Conservation (phyloP, 2,329 filamentous ascomycete genomes). For the Thielaviopsis euricoi region DNA sequence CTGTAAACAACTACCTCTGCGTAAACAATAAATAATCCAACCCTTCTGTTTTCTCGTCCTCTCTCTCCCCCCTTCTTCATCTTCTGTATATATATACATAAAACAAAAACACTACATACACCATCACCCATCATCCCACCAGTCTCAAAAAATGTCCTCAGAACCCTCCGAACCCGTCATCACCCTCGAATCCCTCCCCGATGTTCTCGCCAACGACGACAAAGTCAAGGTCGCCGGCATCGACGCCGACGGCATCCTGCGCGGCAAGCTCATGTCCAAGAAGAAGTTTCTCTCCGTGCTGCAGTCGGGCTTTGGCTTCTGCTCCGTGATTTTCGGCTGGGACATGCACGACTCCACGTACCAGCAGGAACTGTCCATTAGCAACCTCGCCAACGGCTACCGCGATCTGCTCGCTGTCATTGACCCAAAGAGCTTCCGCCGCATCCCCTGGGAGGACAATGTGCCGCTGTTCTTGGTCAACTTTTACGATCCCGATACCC, state of each 20-base stretch:
- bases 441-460: constrained; percentile 83
- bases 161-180: constrained; percentile 17
- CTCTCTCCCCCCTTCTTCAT: too few species aligned
- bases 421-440: constrained; percentile 59
- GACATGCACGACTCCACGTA: constrained; percentile 94
- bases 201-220: constrained; percentile 51
- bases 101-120: too few species aligned
- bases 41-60: too few species aligned
- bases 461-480: constrained; percentile 72
- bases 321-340: constrained; percentile 89
- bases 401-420: constrained; percentile 69
- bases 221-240: constrained; percentile 78
- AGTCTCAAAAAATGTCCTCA: constrained; percentile 17
- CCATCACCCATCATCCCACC: too few species aligned
- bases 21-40: too few species aligned
- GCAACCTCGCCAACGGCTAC: constrained; percentile 83
- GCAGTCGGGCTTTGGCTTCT: constrained; percentile 76
- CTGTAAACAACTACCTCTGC: too few species aligned
- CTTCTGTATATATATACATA: too few species aligned
- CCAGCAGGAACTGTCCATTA: constrained; percentile 67
- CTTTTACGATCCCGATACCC: constrained; percentile 69
- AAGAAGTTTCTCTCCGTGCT: constrained; percentile 79
- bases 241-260: constrained; percentile 73
- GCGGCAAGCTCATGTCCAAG: constrained; percentile 83
- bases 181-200: constrained; percentile 47